phyloP scores from a whole-genome alignment of 495 filamentous ascomycete genomes.

The Xylaria sp. region DNA sequence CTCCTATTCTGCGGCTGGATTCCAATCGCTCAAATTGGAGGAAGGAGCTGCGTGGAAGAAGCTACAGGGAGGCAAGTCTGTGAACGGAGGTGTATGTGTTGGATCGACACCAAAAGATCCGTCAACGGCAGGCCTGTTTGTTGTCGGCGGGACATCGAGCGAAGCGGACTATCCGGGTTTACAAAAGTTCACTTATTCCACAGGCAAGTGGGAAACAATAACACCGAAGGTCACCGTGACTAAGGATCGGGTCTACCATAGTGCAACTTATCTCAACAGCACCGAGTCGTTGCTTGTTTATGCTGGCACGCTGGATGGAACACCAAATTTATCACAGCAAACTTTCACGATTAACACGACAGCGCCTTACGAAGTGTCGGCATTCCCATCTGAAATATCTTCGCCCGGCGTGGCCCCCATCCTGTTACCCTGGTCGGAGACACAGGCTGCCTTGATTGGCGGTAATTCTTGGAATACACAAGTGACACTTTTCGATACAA shows the following conservation, averaged over 20 bases:
- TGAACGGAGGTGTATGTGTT: constrained; percentile 80
- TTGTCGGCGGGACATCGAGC: constrained; percentile 77
- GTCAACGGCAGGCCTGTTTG: constrained; percentile 69
- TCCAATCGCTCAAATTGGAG: constrained; percentile 74
- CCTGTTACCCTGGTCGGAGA: constrained; percentile 77
- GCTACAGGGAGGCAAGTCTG: constrained; percentile 67
- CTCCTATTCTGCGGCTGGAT: constrained; percentile 75
- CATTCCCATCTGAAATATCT: constrained; percentile 57
- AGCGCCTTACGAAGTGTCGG: constrained; percentile 63
- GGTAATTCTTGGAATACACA: constrained; percentile 69
- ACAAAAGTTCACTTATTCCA: constrained; percentile 81
- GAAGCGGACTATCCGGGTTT: constrained; percentile 72
- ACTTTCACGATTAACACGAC: constrained; percentile 76
- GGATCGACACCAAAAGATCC: constrained; percentile 64
- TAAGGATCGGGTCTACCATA: constrained; percentile 74
- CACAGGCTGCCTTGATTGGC: constrained; percentile 77
- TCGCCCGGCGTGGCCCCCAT: constrained; percentile 72
- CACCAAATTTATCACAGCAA: constrained; percentile 63
- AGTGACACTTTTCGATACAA: constrained; percentile 68
- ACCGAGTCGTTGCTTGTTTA: constrained; percentile 81
- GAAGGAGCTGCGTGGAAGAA: constrained; percentile 74
- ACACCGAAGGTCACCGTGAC: constrained; percentile 60
- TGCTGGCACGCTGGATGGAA: constrained; percentile 71
- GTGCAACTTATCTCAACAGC: constrained; percentile 74
- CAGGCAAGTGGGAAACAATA: constrained; percentile 76